phyloP scores from a whole-genome alignment of 176 grass and related monocot genomes.

The Eragrostis nindensis region DNA sequence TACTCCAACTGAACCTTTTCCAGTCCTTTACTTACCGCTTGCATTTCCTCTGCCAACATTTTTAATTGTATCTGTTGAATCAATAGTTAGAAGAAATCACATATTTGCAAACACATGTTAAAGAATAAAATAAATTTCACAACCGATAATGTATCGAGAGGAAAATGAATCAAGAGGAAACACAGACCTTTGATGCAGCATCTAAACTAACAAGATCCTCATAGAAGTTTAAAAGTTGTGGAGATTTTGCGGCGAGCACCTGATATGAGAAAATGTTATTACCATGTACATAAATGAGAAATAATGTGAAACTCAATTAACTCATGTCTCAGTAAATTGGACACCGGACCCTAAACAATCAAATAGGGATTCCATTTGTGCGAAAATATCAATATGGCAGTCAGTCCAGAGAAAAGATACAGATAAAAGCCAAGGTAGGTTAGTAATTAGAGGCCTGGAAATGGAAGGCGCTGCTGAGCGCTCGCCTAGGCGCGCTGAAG shows the following conservation, averaged over 20 bases:
- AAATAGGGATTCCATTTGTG: slow-evolving; percentile 15
- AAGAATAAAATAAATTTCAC: slow-evolving; percentile 36
- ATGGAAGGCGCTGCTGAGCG: too few relatives aligned
- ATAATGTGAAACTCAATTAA: slow-evolving; percentile 26
- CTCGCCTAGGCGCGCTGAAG: too few relatives aligned
- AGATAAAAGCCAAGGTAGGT: not conserved
- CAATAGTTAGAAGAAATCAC: slow-evolving; percentile 30
- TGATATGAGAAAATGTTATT: slow-evolving; percentile 42
- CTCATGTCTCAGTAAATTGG: slow-evolving; percentile 22
- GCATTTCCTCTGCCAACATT: slow-evolving; percentile 99
- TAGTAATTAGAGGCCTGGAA: not conserved
- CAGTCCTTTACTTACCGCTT: slow-evolving; percentile 89
- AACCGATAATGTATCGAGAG: slow-evolving; percentile 16
- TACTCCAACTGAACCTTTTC: slow-evolving; percentile 87
- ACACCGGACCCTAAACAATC: slow-evolving; percentile 11
- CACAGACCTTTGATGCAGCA: slow-evolving; percentile 90
- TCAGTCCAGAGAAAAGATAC: not conserved
- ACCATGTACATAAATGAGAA: slow-evolving; percentile 22
- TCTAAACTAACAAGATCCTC: slow-evolving; percentile 85
- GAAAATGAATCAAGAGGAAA: slow-evolving; percentile 26
- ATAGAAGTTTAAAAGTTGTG: slow-evolving; percentile 86
- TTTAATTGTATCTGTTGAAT: slow-evolving; percentile 93
- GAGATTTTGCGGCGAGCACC: slow-evolving; percentile 83
- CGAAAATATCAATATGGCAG: not conserved
- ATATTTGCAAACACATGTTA: slow-evolving; percentile 26